Conservation (phyloP, 2,329 filamentous ascomycete genomes). For the Epichloe gansuensis region DNA sequence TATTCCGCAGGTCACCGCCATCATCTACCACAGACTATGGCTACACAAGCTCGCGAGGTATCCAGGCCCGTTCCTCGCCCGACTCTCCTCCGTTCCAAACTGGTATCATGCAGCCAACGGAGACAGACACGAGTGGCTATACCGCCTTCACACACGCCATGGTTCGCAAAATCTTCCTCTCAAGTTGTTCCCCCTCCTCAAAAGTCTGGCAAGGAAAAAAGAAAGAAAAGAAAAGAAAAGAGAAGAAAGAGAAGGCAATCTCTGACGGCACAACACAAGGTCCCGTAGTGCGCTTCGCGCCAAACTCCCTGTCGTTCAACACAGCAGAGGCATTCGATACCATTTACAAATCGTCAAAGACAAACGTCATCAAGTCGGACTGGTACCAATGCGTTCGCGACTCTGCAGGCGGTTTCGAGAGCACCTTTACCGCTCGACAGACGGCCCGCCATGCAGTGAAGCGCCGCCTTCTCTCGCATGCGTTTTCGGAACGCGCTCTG, state of each 20-base stretch:
- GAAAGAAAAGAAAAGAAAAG: no score
- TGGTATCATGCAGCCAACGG: constrained; percentile 9
- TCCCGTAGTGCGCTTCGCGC: constrained; percentile 9
- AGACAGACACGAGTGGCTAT: constrained; percentile 12
- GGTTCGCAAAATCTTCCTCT: constrained; percentile 4
- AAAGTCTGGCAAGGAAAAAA: no score
- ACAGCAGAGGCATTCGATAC: constrained; percentile 9
- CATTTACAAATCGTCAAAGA: constrained; percentile 11
- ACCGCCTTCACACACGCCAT: constrained; percentile 10
- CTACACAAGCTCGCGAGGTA: background rate
- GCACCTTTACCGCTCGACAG: constrained; percentile 9
- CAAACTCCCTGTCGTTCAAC: constrained; percentile 11
- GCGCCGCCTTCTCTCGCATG: constrained; percentile 1
- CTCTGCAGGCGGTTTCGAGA: constrained; percentile 3
- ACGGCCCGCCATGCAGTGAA: constrained; percentile 7
- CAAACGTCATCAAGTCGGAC: constrained; percentile 11
- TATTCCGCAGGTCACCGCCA: background rate
- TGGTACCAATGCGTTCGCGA: constrained; percentile 12
- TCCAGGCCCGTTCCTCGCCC: constrained; percentile 1
- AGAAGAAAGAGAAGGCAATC: no score
- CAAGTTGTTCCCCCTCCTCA: no score
- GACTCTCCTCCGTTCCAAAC: background rate
- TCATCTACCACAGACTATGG: background rate
- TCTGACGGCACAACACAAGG: constrained; percentile 3
- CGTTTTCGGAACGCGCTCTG: constrained; percentile 1